Evolutionary conservation across 345 rosid species (phyloP), one percentile per base, ranked within the genome.

Genomic region (Syzygium oleosum): DNA sequence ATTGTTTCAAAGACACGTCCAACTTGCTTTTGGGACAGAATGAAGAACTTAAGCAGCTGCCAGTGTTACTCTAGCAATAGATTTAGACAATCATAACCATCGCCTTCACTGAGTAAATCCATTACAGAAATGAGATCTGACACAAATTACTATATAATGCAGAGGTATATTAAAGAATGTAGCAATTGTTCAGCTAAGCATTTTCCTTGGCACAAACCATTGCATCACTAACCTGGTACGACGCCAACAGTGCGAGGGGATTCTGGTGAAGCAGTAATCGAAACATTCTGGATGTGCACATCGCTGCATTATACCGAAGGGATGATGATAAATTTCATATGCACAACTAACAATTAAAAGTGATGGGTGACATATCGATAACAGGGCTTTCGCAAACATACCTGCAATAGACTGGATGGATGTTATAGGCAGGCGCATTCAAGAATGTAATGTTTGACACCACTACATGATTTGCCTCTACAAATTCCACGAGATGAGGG

Each of bases 401-500:
- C 96, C 98, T 97, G 90, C 99, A 96, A 87, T 96, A 95, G 41
- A 96, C 98, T 52, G 99, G 98, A 89, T 97, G 99, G 68, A 96
- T 94, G 90, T 91, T 90, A 90, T 93, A 91, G 19, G 98, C 93
- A 84, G 99, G 99, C 51, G 98, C 96, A 90, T 96, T 94, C 85
- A 93, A 56, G 90, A 97, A 94, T 41, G 99, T 95, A 86, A 96
- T 90, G 88, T 97, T 97, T 21, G 99, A 95, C 51, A 97, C 94
- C n/a, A 95, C 91, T 38, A 97, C 86, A 68, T 89, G 1, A 23
- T 94, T 95, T 9, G 98, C 96, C 10, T 91, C 91, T 63, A 91
- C 86, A 73, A 97, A 94, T 89, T 97, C 99, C 16, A 97, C 93
- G 2, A 97, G 94, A 90, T 96, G 97, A 68, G 99, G 99, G 73